Conservation (phyloP, 169 alveolate genomes). For the Cardiosporidium cionae region DNA sequence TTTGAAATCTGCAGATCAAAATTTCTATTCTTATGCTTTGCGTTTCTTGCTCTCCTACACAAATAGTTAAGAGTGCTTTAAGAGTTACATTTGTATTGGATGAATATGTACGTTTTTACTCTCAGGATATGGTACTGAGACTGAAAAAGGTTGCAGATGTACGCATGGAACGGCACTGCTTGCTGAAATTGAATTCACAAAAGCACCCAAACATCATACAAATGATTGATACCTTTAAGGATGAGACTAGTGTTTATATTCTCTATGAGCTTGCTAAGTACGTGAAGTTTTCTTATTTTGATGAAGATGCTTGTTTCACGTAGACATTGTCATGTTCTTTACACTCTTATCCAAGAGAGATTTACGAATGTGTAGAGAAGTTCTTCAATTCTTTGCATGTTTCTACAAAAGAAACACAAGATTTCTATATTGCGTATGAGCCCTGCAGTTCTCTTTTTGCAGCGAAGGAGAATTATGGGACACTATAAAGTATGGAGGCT, state of each 20-base stretch:
- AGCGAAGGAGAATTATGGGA: constrained; percentile 68
- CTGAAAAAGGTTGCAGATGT: constrained; percentile 45
- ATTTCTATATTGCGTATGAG: not conserved
- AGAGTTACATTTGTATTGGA: not conserved
- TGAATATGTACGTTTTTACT: not conserved
- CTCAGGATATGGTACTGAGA: constrained; percentile 46
- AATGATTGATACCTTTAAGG: constrained; percentile 61
- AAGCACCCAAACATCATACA: constrained; percentile 62
- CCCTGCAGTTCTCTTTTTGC: not conserved
- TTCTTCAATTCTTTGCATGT: not conserved
- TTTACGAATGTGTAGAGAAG: not conserved
- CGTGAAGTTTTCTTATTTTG: not conserved
- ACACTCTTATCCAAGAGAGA: not conserved
- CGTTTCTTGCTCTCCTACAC: not conserved
- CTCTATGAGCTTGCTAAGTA: constrained; percentile 59
- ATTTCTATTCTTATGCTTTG: not conserved
- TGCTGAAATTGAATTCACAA: constrained; percentile 52
- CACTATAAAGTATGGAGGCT: constrained; percentile 47
- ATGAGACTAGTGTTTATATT: constrained; percentile 51
- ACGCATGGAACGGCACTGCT: constrained; percentile 52
- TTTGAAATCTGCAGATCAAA: not conserved
- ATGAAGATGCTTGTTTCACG: not conserved
- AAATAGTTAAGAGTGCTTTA: not conserved
- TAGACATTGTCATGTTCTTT: not conserved
- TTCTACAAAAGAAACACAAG: not conserved